A percentile compares a stretch with the other conserved stretches of the same genome.
Evolutionary conservation across 2,329 filamentous ascomycete species (phyloP).

Genomic region (Aspergillus sp.): DNA sequence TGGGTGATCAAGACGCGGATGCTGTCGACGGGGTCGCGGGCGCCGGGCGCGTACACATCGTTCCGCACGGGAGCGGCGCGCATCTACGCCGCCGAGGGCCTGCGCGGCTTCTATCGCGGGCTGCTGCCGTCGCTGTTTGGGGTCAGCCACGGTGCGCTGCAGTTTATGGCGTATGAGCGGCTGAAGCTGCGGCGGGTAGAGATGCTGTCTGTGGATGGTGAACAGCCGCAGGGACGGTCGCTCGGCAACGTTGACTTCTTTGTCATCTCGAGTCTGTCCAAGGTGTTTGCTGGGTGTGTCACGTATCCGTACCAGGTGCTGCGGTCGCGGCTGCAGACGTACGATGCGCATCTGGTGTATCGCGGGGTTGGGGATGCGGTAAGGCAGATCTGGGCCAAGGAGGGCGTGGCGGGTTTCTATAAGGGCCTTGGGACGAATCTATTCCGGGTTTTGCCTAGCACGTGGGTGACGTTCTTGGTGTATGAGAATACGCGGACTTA

Average conservation of each 20-base stretch:
- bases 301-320: constrained; percentile 97
- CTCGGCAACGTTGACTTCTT: constrained; percentile 74
- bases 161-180: constrained; percentile 91
- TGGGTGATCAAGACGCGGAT: constrained; percentile 99
- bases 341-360: constrained; percentile 74
- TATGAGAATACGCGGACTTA: constrained; percentile 90
- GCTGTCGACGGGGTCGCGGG: constrained; percentile 75
- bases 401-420: constrained; percentile 83
- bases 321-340: constrained; percentile 82
- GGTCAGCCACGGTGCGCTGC: constrained; percentile 87
- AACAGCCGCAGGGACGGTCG: constrained; percentile 24
- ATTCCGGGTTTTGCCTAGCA: constrained; percentile 87
- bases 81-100: constrained; percentile 69
- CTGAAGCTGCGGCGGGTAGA: constrained; percentile 61
- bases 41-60: constrained; percentile 75
- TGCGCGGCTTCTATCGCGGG: constrained; percentile 81
- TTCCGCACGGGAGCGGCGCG: constrained; percentile 68
- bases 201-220: constrained; percentile 22
- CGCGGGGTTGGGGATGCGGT: constrained; percentile 70
- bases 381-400: constrained; percentile 70
- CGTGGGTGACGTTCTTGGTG: constrained; percentile 93
- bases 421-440: constrained; percentile 85
- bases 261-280: constrained; percentile 74
- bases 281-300: constrained; percentile 81
- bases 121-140: constrained; percentile 79